A percentile compares a stretch with the other conserved stretches of the same genome.
Evolutionary conservation across 805 yeast species (phyloP).

Genomic region (Cyberlindnera sargentensis): DNA sequence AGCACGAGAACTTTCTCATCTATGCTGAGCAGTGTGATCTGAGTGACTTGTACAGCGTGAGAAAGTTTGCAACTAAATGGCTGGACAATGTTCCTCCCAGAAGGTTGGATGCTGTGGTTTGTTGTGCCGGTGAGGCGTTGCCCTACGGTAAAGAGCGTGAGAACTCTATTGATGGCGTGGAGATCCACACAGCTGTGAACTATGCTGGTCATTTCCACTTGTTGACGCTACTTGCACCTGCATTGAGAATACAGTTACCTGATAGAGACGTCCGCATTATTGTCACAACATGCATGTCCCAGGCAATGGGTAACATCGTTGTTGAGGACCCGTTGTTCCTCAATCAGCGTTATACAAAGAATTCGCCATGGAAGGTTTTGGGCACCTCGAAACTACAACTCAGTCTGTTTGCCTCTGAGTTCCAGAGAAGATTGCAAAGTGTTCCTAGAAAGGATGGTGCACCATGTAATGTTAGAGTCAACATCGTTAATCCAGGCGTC

Average conservation of each 20-base stretch:
- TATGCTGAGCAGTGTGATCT: constrained; percentile 91
- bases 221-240: constrained; percentile 72
- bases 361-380: constrained; percentile 65
- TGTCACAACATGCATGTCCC: constrained; percentile 71
- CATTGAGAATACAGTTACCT: constrained; percentile 83
- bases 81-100: constrained; percentile 86
- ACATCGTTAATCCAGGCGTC: constrained; percentile 85
- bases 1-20: constrained; percentile 63
- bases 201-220: constrained; percentile 78
- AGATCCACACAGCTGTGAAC: constrained; percentile 76
- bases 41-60: constrained; percentile 59
- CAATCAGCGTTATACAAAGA: constrained; percentile 46
- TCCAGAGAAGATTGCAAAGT: constrained; percentile 54
- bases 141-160: constrained; percentile 66
- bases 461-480: constrained; percentile 61
- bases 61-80: constrained; percentile 94
- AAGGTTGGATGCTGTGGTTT: constrained; percentile 80
- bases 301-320: constrained; percentile 64
- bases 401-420: constrained; percentile 69
- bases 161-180: constrained; percentile 76
- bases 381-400: constrained; percentile 79
- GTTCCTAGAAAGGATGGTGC: constrained; percentile 66
- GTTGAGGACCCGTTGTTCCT: constrained; percentile 59
- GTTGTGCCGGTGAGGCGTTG: constrained; percentile 77
- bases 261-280: constrained; percentile 89